phyloP scores from a whole-genome alignment of 2,329 filamentous ascomycete species.

The Dichotomopilus funicola region DNA sequence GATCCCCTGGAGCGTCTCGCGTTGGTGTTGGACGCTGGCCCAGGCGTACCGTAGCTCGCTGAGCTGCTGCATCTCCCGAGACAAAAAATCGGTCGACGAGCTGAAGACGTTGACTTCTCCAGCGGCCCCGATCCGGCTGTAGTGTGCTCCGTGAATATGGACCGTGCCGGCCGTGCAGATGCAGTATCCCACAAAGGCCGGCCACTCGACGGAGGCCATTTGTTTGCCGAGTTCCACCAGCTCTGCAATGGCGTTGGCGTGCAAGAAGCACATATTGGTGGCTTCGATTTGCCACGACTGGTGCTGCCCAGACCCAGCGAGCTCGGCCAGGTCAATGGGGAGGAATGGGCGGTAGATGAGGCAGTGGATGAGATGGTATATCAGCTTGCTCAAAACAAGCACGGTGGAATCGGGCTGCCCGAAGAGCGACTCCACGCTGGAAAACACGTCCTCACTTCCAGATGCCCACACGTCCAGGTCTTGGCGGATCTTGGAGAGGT shows the following conservation, averaged over 20 bases:
- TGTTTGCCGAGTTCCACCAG: slow-evolving; percentile 72
- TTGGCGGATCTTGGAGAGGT: slow-evolving; percentile 76
- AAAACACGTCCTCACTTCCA: slow-evolving; percentile 72
- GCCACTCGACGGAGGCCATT: slow-evolving; percentile 72
- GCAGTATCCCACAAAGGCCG: slow-evolving; percentile 79
- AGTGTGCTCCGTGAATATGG: slow-evolving; percentile 79
- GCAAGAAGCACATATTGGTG: slow-evolving; percentile 77
- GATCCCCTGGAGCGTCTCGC: slow-evolving; percentile 69
- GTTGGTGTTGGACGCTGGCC: slow-evolving; percentile 73
- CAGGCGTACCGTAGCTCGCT: slow-evolving; percentile 68
- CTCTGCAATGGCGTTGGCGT: slow-evolving; percentile 82
- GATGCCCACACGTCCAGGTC: slow-evolving; percentile 81
- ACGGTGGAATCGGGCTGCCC: slow-evolving; percentile 72
- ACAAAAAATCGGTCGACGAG: slow-evolving; percentile 60
- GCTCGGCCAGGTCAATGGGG: slow-evolving; percentile 74
- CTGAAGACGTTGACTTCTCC: slow-evolving; percentile 57
- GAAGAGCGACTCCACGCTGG: slow-evolving; percentile 67
- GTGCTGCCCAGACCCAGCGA: slow-evolving; percentile 73
- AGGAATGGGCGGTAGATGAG: slow-evolving; percentile 82
- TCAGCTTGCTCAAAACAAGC: slow-evolving; percentile 74
- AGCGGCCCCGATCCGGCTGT: slow-evolving; percentile 47
- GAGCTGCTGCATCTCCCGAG: slow-evolving; percentile 73
- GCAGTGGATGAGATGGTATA: slow-evolving; percentile 83
- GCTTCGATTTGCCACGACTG: slow-evolving; percentile 92
- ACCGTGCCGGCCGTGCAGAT: slow-evolving; percentile 82